Conservation (phyloP, 2,329 filamentous ascomycete species). For the Trichoderma lentiforme region DNA sequence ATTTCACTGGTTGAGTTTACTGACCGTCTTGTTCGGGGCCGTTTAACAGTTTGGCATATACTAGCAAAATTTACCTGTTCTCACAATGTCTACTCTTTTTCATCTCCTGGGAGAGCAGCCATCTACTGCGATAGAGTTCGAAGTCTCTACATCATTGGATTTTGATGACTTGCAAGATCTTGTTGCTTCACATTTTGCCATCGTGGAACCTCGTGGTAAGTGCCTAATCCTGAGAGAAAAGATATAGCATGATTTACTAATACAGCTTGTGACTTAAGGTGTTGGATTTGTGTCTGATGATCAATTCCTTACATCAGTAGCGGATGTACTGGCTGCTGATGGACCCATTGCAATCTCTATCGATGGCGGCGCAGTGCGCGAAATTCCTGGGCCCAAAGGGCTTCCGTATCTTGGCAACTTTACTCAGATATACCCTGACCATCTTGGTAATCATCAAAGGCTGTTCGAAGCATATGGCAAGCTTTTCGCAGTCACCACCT, state of each 20-base stretch:
- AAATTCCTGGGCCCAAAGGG: constrained; percentile 48
- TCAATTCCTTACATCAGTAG: constrained; percentile 19
- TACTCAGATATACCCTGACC: constrained; percentile 55
- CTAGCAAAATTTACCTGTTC: too few relatives aligned
- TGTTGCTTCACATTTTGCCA: constrained; percentile 41
- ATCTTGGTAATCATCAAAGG: constrained; percentile 54
- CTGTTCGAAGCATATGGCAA: constrained; percentile 52
- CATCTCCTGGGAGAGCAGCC: constrained; percentile 41
- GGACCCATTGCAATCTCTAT: constrained; percentile 43
- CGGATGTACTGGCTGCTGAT: constrained; percentile 35
- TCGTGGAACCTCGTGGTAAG: constrained; percentile 40
- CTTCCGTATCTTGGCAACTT: constrained; percentile 51
- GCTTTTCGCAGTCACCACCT: constrained; percentile 49
- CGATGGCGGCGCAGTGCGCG: constrained; percentile 47
- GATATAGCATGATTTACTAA: neutral
- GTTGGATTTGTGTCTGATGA: neutral
- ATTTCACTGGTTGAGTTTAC: neutral
- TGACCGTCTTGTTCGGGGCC: too few relatives aligned
- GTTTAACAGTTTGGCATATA: neutral
- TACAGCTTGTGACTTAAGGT: neutral
- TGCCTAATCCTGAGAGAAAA: neutral
- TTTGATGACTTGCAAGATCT: constrained; percentile 38
- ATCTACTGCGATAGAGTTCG: constrained; percentile 35
- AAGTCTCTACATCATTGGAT: constrained; percentile 32
- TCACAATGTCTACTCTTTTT: constrained; percentile 26